Conservation (phyloP, 2,329 filamentous ascomycete species). For the Calonectria henricotiae region DNA sequence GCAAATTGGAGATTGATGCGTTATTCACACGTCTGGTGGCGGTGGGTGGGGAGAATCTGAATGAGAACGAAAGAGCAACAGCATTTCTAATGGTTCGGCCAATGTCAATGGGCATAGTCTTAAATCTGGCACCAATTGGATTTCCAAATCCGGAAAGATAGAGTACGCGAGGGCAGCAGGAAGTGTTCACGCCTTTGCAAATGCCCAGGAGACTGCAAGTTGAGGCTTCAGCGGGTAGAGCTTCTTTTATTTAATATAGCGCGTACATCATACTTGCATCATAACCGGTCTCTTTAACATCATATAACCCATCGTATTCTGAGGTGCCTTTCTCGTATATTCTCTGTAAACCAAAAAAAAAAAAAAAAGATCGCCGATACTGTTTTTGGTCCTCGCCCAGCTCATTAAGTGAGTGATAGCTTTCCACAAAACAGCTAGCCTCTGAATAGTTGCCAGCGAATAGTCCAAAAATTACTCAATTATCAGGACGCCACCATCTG, state of each 20-base stretch:
- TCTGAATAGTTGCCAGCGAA: not conserved
- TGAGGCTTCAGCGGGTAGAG: not conserved
- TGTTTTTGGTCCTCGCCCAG: no score
- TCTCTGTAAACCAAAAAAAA: no score
- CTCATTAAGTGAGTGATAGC: no score
- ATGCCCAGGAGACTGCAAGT: conserved; percentile 22
- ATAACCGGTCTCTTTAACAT: no score
- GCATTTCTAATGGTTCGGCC: not conserved
- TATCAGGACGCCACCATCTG: not conserved
- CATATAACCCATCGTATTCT: no score
- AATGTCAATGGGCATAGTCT: not conserved
- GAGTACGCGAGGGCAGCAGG: conserved; percentile 18
- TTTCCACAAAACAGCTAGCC: not conserved
- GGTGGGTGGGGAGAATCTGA: conserved; percentile 30
- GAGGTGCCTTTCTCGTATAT: no score
- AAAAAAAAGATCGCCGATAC: no score
- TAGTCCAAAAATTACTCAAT: not conserved
- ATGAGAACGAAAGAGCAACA: not conserved
- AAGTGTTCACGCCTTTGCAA: conserved; percentile 17
- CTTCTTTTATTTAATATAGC: no score
- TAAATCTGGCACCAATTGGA: not conserved
- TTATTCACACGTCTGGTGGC: conserved; percentile 34
- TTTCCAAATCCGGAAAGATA: not conserved
- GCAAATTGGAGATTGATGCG: conserved; percentile 32
- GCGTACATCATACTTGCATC: no score